Evolutionary conservation across 176 grass and related monocot genomes (phyloP), one percentile per base, ranked within the genome.

Genomic region (Paspalum notatum): DNA sequence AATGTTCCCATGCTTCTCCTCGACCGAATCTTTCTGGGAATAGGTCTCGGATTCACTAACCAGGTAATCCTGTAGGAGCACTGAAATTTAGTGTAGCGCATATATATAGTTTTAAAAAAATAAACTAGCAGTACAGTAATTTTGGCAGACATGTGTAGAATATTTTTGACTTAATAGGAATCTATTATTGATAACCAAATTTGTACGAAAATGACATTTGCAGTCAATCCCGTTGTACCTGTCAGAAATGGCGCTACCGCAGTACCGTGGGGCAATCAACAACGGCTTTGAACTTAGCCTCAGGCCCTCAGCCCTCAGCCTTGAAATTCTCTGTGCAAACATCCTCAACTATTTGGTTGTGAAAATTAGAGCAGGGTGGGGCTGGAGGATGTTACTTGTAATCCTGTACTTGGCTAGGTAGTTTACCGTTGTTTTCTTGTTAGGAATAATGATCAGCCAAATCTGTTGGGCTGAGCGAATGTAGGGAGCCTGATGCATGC

Each of bases 171-270:
- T 21, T 22, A 10, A 37, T 3, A 58, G 4, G 55, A 58, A 58
- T 58, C 9, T 58, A 58, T 4, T n/a, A 21, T 32, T 32, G 32
- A 56, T 21, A 56, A 56, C 53, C 54, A 73, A 22, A 5, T 83
- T 72, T 24, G 1, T 44, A 46, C 75, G 59, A 59, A 53, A 58
- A 78, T 58, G 67, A 7, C 10, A 27, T 64, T 81, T 88, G 54
- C 84, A 97, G 94, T 85, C 89, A n/a, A 89, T 97, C 41, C 94
- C 94, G 22, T 68, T 97, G 26, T 97, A 97, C 75, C 89, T 97
- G 25, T 90, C 89, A 21, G 91, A 97, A 87, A 92, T 97, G 91
- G 91, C 89, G 0, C 94, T 87, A 14, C 85, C 94, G 0, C 82
- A 84, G 9, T 86, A 92, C 80, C 89, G 91, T 24, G 94, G 94